Percentiles rank a stretch among this genome's conserved stretches.
These are phyloP conservation scores for Hanseniaspora jakobsenii DNA, from an alignment of 805 yeast genomes.

Conservation along the genomic window DNA sequence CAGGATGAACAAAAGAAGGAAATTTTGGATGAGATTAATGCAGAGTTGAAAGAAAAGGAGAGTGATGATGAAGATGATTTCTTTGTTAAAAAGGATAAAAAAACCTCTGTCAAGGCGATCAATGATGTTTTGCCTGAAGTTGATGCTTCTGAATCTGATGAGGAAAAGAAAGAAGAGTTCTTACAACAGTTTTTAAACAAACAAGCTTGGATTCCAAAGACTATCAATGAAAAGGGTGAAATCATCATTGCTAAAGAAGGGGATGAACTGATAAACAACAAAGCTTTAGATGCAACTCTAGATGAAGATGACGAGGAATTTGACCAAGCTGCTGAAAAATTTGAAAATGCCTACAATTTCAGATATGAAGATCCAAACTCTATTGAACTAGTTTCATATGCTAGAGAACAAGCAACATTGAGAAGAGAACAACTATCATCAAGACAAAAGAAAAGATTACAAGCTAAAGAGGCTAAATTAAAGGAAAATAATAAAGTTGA, in stretches of 20 bases:
- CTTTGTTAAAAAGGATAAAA: conserved; percentile 43
- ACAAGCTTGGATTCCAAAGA: conserved; percentile 82
- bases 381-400: conserved; percentile 85
- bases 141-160: conserved; percentile 53
- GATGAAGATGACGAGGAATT: conserved; percentile 64
- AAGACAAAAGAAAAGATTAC: conserved; percentile 74
- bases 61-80: conserved; percentile 37
- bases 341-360: conserved; percentile 88
- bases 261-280: conserved; percentile 22
- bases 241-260: conserved; percentile 35
- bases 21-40: conserved; percentile 47
- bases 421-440: conserved; percentile 65
- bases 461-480: conserved; percentile 42
- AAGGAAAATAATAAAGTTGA: conserved; percentile 58
- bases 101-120: conserved; percentile 25
- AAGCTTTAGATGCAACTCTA: conserved; percentile 16
- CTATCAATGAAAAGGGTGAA: conserved; percentile 30
- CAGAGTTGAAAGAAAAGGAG: conserved; percentile 43
- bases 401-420: conserved; percentile 85
- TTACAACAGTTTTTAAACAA: conserved; percentile 57
- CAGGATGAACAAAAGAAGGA: conserved; percentile 65
- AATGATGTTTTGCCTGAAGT: conserved; percentile 18
- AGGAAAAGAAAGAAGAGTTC: conserved; percentile 51
- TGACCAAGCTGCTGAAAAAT: conserved; percentile 81
- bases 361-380: conserved; percentile 87